These are phyloP conservation scores for Juncus inflexus DNA, from an alignment of 176 grass and related monocot species.

Conservation along the genomic window DNA sequence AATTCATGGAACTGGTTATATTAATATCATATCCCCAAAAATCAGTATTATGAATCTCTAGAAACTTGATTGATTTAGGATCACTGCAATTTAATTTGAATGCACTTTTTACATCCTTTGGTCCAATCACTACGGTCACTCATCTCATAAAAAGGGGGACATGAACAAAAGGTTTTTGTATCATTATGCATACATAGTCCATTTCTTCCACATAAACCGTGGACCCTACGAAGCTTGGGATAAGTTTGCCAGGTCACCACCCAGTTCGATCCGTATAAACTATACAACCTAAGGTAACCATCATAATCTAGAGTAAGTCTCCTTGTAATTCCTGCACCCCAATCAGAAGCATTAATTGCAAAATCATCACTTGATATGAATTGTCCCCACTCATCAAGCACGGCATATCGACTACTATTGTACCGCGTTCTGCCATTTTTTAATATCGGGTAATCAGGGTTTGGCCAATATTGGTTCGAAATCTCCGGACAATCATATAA, in stretches of 20 bases:
- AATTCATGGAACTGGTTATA: background rate
- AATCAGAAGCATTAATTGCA: conserved; percentile 40
- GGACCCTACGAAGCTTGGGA: conserved; percentile 17
- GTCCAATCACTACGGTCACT: conserved; percentile 37
- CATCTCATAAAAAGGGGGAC: conserved; percentile 41
- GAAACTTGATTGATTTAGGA: background rate
- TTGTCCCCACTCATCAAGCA: conserved; percentile 33
- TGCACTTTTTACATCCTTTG: conserved; percentile 36
- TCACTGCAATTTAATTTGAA: conserved; percentile 18
- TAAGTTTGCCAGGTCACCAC: conserved; percentile 42
- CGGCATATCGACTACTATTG: conserved; percentile 44
- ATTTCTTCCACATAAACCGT: conserved; percentile 47
- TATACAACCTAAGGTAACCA: conserved; percentile 64
- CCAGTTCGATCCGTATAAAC: conserved; percentile 36
- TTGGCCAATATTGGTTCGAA: conserved; percentile 50
- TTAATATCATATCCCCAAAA: conserved; percentile 21
- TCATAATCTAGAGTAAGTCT: conserved; percentile 59
- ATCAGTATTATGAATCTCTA: conserved; percentile 5
- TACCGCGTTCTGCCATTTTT: conserved; percentile 43
- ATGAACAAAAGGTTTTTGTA: conserved; percentile 22
- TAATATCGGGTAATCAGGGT: too few species aligned
- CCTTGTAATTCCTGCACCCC: conserved; percentile 22
- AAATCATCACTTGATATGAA: conserved; percentile 55
- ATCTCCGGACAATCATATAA: conserved; percentile 40
- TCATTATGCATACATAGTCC: conserved; percentile 43